These are phyloP conservation scores for Leccinum subtestaceum DNA, from an alignment of 768 basidiomycete genomes.

Conservation along the genomic window DNA sequence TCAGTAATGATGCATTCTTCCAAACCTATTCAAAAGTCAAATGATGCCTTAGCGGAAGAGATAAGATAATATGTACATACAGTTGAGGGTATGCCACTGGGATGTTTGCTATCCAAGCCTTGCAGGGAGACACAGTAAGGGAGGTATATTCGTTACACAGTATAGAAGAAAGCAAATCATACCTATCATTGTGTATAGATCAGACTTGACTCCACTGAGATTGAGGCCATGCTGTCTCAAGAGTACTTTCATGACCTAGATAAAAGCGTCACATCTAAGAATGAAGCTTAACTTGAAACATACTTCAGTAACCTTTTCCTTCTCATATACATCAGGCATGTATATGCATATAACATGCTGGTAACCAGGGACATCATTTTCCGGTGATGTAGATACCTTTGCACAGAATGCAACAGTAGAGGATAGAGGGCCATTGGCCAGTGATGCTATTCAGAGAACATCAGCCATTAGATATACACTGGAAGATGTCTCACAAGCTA, in stretches of 20 bases:
- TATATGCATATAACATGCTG: constrained; percentile 73
- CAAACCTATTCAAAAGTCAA: constrained; percentile 48
- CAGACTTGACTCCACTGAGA: constrained; percentile 67
- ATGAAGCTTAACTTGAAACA: background rate
- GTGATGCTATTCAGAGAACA: constrained; percentile 44
- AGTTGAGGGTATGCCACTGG: constrained; percentile 69
- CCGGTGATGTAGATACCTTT: constrained; percentile 67
- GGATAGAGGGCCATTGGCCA: constrained; percentile 61
- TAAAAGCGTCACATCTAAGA: background rate
- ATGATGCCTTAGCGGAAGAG: background rate
- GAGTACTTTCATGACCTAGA: constrained; percentile 64
- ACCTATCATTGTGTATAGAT: constrained; percentile 67
- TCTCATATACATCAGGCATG: constrained; percentile 69
- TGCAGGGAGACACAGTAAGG: constrained; percentile 1
- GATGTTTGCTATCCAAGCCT: constrained; percentile 76
- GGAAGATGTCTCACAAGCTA: constrained; percentile 49
- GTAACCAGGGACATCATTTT: constrained; percentile 43
- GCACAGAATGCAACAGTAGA: constrained; percentile 52
- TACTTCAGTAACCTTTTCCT: constrained; percentile 54
- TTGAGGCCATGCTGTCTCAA: constrained; percentile 62
- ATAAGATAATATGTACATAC: constrained; percentile 34
- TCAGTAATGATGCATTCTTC: constrained; percentile 60
- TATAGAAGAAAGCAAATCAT: constrained; percentile 3
- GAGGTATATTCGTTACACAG: no score
- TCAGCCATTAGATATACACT: background rate